A percentile compares a stretch with the other conserved stretches of the same genome.
Evolutionary conservation across 192 early-diverging fungal species (phyloP).

Genomic region (Rhizophlyctis rosea): DNA sequence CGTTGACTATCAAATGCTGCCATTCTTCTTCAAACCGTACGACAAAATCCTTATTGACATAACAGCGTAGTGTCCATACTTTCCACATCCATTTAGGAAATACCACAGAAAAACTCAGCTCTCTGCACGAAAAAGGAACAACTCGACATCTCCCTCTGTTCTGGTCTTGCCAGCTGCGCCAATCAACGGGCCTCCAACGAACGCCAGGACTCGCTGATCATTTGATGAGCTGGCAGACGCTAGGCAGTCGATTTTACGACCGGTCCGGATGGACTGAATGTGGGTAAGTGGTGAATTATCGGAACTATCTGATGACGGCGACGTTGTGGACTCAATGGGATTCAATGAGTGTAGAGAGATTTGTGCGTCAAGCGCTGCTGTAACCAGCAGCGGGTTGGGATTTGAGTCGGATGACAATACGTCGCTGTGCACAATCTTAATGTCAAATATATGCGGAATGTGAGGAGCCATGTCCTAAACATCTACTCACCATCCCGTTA

Average conservation of each 20-base stretch:
- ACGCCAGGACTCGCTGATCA: conserved; percentile 1
- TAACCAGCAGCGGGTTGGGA: background rate
- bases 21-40: too few relatives aligned
- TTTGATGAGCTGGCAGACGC: background rate
- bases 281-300: background rate
- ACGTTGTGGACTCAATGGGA: background rate
- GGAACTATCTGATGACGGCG: background rate
- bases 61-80: too few relatives aligned
- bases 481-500: background rate
- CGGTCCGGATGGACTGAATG: background rate
- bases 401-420: background rate
- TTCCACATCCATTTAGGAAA: too few relatives aligned
- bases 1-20: too few relatives aligned
- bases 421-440: background rate
- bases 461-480: background rate
- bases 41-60: too few relatives aligned
- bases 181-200: background rate
- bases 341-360: background rate
- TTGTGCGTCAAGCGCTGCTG: background rate
- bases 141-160: background rate
- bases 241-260: background rate
- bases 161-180: background rate
- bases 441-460: background rate
- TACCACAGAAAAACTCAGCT: too few relatives aligned
- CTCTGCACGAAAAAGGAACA: background rate